Percentiles rank a stretch among this genome's conserved stretches.
Evolutionary conservation across 2,329 filamentous ascomycete species (phyloP).

Genomic region (Xylaria sp.): DNA sequence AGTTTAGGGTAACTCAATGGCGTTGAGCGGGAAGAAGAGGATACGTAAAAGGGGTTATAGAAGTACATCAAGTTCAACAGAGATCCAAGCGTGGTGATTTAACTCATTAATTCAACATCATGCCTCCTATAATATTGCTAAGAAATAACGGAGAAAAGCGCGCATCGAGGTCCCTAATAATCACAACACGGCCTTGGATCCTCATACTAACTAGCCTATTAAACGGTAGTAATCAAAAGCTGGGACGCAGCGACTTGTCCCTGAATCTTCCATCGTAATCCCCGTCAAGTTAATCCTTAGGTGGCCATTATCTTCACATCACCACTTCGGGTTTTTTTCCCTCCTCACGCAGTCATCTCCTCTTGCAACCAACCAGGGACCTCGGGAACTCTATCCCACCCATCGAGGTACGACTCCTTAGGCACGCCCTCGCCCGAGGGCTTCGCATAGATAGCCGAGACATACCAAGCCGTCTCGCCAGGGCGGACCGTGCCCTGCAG

Average conservation of each 20-base stretch:
- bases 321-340: background rate
- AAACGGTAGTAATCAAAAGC: background rate
- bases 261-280: background rate
- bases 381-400: conserved; percentile 64
- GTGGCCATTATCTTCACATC: background rate
- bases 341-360: conserved; percentile 49
- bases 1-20: conserved; percentile 17
- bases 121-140: background rate
- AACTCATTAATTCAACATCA: background rate
- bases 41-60: background rate
- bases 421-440: conserved; percentile 60
- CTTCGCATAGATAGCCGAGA: conserved; percentile 73
- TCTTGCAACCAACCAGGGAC: conserved; percentile 65
- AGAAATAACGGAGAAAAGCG: background rate
- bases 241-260: background rate
- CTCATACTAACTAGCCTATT: background rate
- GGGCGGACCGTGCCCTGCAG: conserved; percentile 65
- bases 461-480: conserved; percentile 68
- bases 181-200: background rate
- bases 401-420: conserved; percentile 59
- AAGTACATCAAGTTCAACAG: conserved; percentile 5
- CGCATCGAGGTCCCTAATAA: background rate
- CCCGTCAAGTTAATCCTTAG: background rate
- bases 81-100: background rate
- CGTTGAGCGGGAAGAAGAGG: background rate